Base-by-base conservation (phyloP, 495 filamentous ascomycete genomes). In the Aspergillus nidulans region DNA sequence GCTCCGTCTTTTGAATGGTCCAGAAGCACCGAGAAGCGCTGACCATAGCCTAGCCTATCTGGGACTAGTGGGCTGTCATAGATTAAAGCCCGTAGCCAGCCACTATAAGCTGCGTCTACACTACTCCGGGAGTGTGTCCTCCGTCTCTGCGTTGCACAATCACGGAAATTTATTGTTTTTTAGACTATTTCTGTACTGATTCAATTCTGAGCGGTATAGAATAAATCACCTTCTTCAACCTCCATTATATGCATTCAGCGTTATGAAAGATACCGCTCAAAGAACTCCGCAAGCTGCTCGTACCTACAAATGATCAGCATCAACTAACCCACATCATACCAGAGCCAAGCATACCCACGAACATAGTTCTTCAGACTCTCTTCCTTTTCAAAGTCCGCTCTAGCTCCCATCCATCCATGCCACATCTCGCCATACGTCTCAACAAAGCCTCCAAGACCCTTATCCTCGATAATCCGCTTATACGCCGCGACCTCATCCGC, bases 401-500 rank as follows among this genome's bases (percentile, higher is more conserved):
- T 69, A 0, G 82, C 79, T 2, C 80, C 78, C 83, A 85, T 85
- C 80, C 82, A 85, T 16, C 82, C 83, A 57, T 85, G 83, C 65
- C 71, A 72, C 79, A 81, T 80, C 5, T 54, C 72, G 1, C 55
- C 40, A 53, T 82, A 85, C 5, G 68, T 78, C 58, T 83, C 77
- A 4, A 85, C 74, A 44, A 69, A 53, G 0, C 69, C 73, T 15
- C 47, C 63, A 30, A 67, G 64, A 7, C 64, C 72, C n/a, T 69
- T 71, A 19, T 64, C 67, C 4, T 64, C 60, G 3, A 83, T 58
- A 0, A 72, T 58, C 45, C 72, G 47, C 1, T 57, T 60, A 51
- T 79, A 78, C 18, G 66, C 69, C 12, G 63, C 58, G 6, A 81
- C 65, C 0, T 62, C 65, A 5, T 76, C 71, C 0, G 61, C 68